Evolutionary conservation across 2,329 filamentous ascomycete genomes (phyloP), one percentile per base, ranked within the genome.

Genomic region (Parasarocladium wereldwijsianum): DNA sequence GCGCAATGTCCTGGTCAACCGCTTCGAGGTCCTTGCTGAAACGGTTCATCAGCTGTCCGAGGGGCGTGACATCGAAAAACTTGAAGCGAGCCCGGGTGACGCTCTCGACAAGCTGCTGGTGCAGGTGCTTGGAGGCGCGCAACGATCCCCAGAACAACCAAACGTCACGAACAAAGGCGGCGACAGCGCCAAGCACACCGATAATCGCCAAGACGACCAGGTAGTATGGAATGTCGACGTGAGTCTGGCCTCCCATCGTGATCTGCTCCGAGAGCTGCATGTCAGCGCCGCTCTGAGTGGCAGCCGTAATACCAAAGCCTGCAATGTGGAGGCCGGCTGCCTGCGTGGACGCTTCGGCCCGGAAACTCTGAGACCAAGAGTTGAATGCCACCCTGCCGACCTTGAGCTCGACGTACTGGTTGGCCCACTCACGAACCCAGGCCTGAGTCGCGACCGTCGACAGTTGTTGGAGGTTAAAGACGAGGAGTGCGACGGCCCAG

Each of bases 21-120:
- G 85, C 76, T 51, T 98, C 86, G 10, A 98, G 70, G 50, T 98
- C 90, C 54, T 96, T 96, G 50, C 87, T 96, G 58, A 98, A 98
- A 13, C 90, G 75, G 54, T 98, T 98, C 77, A 96, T 96, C 44
- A 98, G 66, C 54, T 94, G 87, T 9, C 90, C 90, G 1, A 96
- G 69, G 3, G 90, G 90, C 1, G 90, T 98, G 2, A 87, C 80
- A 46, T 98, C 90, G 46, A 98, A 98, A 59, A 98, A 98, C 48
- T 82, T 85, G 64, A 98, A 96, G 49, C 85, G 87, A 17, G 90
- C 90, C 40, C 86, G 75, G 10, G 83, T 79, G 15, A 98, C 74
- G 2, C 79, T 66, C 17, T 70, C 65, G 50, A 98, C 78, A 32
- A 98, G 62, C 20, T 70, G 63, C 40, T 76, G 66, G 50, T 98